Percentiles rank a stretch among this genome's conserved stretches.
Evolutionary conservation across 257 asterid genomes (phyloP).

Genomic region (Jaltomata sinuosa): DNA sequence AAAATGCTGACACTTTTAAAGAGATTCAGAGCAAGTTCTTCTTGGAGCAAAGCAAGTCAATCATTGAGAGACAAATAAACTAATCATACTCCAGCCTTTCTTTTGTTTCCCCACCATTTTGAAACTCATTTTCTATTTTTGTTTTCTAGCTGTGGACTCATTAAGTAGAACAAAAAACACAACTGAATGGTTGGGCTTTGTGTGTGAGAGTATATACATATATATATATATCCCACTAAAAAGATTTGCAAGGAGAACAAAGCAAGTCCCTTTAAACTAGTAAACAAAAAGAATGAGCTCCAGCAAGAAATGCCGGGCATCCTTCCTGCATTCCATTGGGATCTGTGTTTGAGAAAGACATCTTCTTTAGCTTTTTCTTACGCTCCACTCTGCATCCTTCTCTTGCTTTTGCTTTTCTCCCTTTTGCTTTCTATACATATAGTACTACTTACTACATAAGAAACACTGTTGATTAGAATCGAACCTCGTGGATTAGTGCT

Average conservation of each 20-base stretch:
- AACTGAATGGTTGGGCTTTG: conserved; percentile 27
- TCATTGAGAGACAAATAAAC: conserved; percentile 59
- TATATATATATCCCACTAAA: conserved; percentile 23
- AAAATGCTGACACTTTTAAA: not conserved
- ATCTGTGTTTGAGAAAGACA: conserved; percentile 91
- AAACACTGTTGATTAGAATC: not conserved
- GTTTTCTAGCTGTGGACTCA: conserved; percentile 58
- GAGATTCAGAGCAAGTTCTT: not conserved
- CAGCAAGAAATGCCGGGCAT: conserved; percentile 82
- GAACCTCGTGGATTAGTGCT: not conserved
- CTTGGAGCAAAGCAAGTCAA: conserved; percentile 42
- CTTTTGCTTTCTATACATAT: conserved; percentile 11
- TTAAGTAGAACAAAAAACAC: conserved; percentile 18
- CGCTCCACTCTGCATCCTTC: conserved; percentile 2
- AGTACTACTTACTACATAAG: not conserved
- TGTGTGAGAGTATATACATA: conserved; percentile 2
- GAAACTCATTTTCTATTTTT: conserved; percentile 24
- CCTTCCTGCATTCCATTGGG: conserved; percentile 83
- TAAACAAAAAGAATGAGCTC: conserved; percentile 87
- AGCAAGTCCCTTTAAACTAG: conserved; percentile 44
- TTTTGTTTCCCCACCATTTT: conserved; percentile 14
- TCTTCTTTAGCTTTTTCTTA: conserved; percentile 61
- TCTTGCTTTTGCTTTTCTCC: conserved; percentile 7
- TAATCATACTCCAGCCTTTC: conserved; percentile 27
- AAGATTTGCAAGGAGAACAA: conserved; percentile 47